Evolutionary conservation across 805 yeast species (phyloP), one percentile per base, ranked within the genome.

Genomic region (Nakazawaea populi): DNA sequence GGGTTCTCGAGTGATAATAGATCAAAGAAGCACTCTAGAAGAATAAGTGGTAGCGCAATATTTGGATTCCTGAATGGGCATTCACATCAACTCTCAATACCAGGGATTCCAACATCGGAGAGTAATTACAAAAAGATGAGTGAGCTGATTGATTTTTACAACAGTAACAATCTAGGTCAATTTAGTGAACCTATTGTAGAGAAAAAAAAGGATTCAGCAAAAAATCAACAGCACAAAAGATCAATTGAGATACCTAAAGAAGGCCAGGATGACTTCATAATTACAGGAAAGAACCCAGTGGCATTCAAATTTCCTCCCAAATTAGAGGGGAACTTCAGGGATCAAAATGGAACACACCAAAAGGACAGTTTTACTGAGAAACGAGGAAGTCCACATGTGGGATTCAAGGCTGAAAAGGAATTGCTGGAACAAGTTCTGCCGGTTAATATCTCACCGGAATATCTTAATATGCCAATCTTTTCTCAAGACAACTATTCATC

Each of bases 41-140:
- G 81, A 52, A 72, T 79, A 18, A 84, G 90, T 69, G 95, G 95
- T 11, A 84, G 92, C 4, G 92, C 87, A 2, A 86, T 87, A 30
- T 87, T 87, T 65, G 95, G 95, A 0, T 86, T 77, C 56, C 69
- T 74, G 7, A 82, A 80, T 44, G 44, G 55, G 0, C 91, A 86
- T 62, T 75, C 75, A 53, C 77, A 79, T 52, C 85, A 81, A 44
- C 64, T 86, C 37, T 80, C 87, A 2, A 75, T 86, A 43, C 77
- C 82, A 6, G 86, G 85, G 10, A 30, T 51, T 6, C 8, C 35
- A 35, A 48, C 71, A 4, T 57, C 66, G 6, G 53, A 62, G 6
- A 58, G 60, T 36, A 61, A 61, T 56, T 41, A 63, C 53, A 48
- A 48, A 51, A 51, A 41, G 30, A 3, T 46, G 46, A 42, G 43